Conservation (phyloP, 768 basidiomycete genomes). For the Termitomyces heimii region DNA sequence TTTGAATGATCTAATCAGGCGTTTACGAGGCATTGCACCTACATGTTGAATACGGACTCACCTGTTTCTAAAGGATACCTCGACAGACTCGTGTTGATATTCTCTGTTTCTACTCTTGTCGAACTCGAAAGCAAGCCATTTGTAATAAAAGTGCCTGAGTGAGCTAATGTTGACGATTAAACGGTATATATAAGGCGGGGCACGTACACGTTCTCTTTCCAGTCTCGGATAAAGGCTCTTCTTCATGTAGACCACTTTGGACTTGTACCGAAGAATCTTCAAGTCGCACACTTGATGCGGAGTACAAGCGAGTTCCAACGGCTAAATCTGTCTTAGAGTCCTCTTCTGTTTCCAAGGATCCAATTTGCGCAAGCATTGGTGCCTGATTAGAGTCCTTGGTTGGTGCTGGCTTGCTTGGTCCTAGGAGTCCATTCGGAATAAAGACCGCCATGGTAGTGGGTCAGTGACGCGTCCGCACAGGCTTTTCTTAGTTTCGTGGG, state of each 20-base stretch:
- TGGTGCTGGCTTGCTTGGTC: neutral
- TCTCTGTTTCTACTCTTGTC: neutral
- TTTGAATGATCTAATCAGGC: neutral
- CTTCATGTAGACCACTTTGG: neutral
- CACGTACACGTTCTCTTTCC: neutral
- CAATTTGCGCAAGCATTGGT: neutral
- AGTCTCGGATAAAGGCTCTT: neutral
- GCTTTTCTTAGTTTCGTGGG: neutral
- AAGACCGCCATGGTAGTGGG: conserved; percentile 9
- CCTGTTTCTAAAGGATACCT: neutral
- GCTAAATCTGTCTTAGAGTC: neutral
- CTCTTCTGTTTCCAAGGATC: too few relatives aligned
- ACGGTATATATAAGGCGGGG: neutral
- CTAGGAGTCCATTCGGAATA: conserved; percentile 14
- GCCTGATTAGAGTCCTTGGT: neutral
- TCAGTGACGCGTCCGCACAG: neutral
- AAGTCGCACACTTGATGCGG: neutral
- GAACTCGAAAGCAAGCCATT: conserved; percentile 14
- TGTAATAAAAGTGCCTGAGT: conserved; percentile 2
- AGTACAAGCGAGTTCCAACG: neutral
- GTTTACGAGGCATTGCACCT: neutral
- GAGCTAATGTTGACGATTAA: neutral
- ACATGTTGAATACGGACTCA: neutral
- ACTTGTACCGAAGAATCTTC: neutral
- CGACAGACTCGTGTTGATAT: neutral